Percentiles rank a stretch among this genome's conserved stretches.
phyloP scores from a whole-genome alignment of 2,329 filamentous ascomycete genomes.

The Aureobasidium leucospermi region DNA sequence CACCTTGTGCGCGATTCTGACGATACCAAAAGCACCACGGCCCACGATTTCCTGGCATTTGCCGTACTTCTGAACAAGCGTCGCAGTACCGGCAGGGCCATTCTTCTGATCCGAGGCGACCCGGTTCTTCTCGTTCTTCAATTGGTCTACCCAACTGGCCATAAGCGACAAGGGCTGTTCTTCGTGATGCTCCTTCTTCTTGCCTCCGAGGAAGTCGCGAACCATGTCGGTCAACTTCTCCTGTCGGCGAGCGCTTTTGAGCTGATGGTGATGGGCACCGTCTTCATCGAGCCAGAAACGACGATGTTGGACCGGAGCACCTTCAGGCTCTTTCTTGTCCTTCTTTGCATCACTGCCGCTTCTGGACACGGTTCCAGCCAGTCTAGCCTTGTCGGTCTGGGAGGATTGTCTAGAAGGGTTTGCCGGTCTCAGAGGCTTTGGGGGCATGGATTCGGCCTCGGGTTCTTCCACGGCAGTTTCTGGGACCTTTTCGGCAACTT shows the following conservation, averaged over 20 bases:
- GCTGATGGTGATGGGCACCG: conserved; percentile 76
- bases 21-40: conserved; percentile 92
- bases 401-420: conserved; percentile 26
- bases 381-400: conserved; percentile 20
- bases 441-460: conserved; percentile 14
- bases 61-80: conserved; percentile 91
- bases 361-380: conserved; percentile 17
- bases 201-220: conserved; percentile 71
- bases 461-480: conserved; percentile 23
- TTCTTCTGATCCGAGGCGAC: conserved; percentile 68
- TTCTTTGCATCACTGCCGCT: conserved; percentile 27
- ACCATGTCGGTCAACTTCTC: conserved; percentile 93
- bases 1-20: conserved; percentile 94
- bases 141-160: conserved; percentile 90
- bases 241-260: conserved; percentile 84
- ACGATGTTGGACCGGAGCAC: conserved; percentile 20
- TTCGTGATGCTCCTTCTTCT: conserved; percentile 64
- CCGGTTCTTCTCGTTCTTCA: conserved; percentile 78
- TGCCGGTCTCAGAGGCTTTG: conserved; percentile 17
- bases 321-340: conserved; percentile 14
- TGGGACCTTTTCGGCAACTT: conserved; percentile 23
- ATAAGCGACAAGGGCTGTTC: conserved; percentile 86
- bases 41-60: conserved; percentile 97
- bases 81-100: conserved; percentile 65
- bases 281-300: conserved; percentile 54